Evolutionary conservation across 495 filamentous ascomycete genomes (phyloP).

Genomic region (Trypethelium eluteriae): DNA sequence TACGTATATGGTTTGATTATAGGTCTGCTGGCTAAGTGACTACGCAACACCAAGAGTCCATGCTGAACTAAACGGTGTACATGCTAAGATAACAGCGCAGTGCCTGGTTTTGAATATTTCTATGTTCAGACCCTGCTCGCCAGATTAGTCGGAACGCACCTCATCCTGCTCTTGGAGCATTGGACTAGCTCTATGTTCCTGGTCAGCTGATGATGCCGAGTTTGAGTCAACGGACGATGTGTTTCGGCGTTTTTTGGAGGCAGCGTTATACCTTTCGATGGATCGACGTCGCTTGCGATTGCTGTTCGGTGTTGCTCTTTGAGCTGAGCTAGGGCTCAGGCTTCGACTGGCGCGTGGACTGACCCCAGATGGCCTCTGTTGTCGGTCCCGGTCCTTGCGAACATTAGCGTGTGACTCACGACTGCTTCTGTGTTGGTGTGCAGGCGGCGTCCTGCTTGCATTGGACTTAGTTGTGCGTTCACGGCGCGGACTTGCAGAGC

Average conservation of each 20-base stretch:
- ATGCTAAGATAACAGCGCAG: neutral
- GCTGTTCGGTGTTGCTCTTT: neutral
- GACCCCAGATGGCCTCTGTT: slow-evolving; percentile 29
- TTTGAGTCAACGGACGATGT: slow-evolving; percentile 16
- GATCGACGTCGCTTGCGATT: slow-evolving; percentile 18
- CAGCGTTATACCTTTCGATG: slow-evolving; percentile 21
- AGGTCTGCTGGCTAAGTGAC: neutral
- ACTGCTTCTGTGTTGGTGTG: slow-evolving; percentile 38
- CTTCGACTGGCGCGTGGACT: slow-evolving; percentile 40
- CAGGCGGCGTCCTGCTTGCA: slow-evolving; percentile 36
- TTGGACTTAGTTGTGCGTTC: slow-evolving; percentile 22
- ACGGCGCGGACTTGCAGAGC: slow-evolving; percentile 35
- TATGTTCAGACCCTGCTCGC: neutral
- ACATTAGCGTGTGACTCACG: slow-evolving; percentile 43
- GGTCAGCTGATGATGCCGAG: neutral
- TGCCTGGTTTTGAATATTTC: neutral
- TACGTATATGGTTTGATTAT: neutral
- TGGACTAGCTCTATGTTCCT: neutral
- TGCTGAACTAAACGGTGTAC: neutral
- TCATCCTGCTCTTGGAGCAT: slow-evolving; percentile 4
- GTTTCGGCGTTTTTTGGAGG: slow-evolving; percentile 17
- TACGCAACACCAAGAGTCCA: neutral
- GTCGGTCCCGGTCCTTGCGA: slow-evolving; percentile 41
- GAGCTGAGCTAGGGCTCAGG: slow-evolving; percentile 25
- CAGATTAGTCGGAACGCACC: slow-evolving; percentile 17